A percentile compares a stretch with the other conserved stretches of the same genome.
Evolutionary conservation across 306 rosid genomes (phyloP).

Genomic region (Trichosanthes truncata): DNA sequence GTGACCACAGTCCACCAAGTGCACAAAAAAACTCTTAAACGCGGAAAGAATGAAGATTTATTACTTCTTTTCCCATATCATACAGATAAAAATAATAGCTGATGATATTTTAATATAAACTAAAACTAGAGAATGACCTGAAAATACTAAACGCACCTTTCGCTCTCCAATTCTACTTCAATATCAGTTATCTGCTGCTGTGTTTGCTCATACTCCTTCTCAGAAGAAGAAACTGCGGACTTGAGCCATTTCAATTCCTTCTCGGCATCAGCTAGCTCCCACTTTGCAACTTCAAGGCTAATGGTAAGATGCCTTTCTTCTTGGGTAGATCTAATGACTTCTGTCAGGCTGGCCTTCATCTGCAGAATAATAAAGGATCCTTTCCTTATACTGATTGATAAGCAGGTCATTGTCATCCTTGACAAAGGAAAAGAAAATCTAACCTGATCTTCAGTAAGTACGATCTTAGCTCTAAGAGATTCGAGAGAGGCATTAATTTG

Average conservation of each 20-base stretch:
- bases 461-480: conserved; percentile 40
- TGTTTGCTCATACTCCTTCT: conserved; percentile 65
- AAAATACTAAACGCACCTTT: conserved; percentile 44
- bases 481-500: conserved; percentile 50
- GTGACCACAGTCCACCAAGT: background rate
- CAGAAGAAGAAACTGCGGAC: conserved; percentile 54
- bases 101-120: background rate
- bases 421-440: conserved; percentile 7
- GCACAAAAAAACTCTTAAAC: background rate
- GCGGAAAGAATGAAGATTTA: background rate
- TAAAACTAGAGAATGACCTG: background rate
- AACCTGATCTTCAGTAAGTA: conserved; percentile 69
- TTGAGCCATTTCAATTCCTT: conserved; percentile 83
- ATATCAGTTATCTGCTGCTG: conserved; percentile 50
- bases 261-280: conserved; percentile 88
- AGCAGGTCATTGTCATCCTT: background rate
- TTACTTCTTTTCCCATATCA: background rate
- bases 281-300: conserved; percentile 52
- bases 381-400: conserved; percentile 12
- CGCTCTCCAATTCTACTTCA: conserved; percentile 55
- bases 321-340: conserved; percentile 49
- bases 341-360: conserved; percentile 49
- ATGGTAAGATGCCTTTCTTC: conserved; percentile 62
- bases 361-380: conserved; percentile 31
- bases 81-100: background rate